A percentile compares a stretch with the other conserved stretches of the same genome.
Evolutionary conservation across 139 green algal species (phyloP).

Genomic region (Pseudopediastrum boryanum): DNA sequence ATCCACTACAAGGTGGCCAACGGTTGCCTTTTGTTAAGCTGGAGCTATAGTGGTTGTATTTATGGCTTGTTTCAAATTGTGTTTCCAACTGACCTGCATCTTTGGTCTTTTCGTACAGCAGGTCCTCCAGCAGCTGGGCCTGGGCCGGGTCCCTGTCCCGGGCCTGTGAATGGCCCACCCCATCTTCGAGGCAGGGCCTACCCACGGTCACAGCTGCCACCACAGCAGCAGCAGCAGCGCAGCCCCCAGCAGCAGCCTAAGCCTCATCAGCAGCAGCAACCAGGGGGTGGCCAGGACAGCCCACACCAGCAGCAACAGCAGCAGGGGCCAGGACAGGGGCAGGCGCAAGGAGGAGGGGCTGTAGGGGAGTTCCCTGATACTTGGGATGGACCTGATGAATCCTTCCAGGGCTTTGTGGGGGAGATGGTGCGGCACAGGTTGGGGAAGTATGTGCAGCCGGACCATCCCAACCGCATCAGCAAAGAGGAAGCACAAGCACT

Average conservation of each 20-base stretch:
- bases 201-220: not conserved
- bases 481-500: constrained; percentile 51
- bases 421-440: constrained; percentile 67
- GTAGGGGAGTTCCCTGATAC: constrained; percentile 43
- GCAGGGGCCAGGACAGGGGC: constrained; percentile 31
- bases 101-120: too few species aligned
- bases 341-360: not conserved
- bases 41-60: too few species aligned
- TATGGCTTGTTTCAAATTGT: too few species aligned
- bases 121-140: too few species aligned
- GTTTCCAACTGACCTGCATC: too few species aligned
- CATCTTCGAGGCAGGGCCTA: too few species aligned
- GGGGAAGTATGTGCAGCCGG: constrained; percentile 75
- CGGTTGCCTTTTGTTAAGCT: too few species aligned
- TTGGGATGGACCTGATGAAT: constrained; percentile 66
- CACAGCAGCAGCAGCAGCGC: not conserved
- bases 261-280: constrained; percentile 9
- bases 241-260: not conserved
- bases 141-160: too few species aligned
- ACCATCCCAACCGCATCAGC: constrained; percentile 62
- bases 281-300: not conserved
- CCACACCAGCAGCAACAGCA: constrained; percentile 2
- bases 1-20: too few species aligned
- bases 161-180: too few species aligned
- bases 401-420: constrained; percentile 74